These are phyloP conservation scores for Beverwykella pulmonaria DNA, from an alignment of 495 filamentous ascomycete species.

Conservation along the genomic window DNA sequence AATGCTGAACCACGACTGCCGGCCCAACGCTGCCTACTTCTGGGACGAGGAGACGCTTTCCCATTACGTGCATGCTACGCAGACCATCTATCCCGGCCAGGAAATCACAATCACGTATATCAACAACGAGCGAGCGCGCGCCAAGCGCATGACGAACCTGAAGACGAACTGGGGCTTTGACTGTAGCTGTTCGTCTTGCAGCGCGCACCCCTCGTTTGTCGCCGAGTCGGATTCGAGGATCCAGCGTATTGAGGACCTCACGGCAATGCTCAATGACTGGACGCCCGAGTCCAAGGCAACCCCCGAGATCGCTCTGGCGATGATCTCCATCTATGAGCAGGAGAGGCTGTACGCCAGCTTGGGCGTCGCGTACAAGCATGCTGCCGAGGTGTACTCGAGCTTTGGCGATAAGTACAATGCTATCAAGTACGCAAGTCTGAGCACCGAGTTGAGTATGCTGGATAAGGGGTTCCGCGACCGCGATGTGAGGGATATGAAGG, in stretches of 20 bases:
- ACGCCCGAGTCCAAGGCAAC: conserved; percentile 7
- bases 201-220: conserved; percentile 9
- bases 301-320: conserved; percentile 33
- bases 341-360: conserved; percentile 38
- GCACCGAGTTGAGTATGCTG: conserved; percentile 13
- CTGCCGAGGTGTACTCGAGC: conserved; percentile 33
- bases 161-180: conserved; percentile 30
- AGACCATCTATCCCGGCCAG: conserved; percentile 30
- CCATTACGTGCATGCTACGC: conserved; percentile 32
- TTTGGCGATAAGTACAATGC: conserved; percentile 31
- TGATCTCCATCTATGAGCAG: conserved; percentile 40
- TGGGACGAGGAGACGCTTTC: conserved; percentile 29
- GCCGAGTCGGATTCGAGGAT: conserved; percentile 21
- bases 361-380: conserved; percentile 33
- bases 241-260: conserved; percentile 13
- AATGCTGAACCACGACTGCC: conserved; percentile 34
- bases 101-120: conserved; percentile 36
- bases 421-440: conserved; percentile 27
- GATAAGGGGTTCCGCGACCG: conserved; percentile 29
- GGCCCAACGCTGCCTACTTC: conserved; percentile 35
- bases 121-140: conserved; percentile 22
- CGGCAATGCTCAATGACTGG: conserved; percentile 18
- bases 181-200: conserved; percentile 15
- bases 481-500: conserved; percentile 25
- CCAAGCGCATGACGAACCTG: conserved; percentile 15